Conservation (phyloP, 2,329 filamentous ascomycete genomes). For the Pseudogymnoascus sp. region DNA sequence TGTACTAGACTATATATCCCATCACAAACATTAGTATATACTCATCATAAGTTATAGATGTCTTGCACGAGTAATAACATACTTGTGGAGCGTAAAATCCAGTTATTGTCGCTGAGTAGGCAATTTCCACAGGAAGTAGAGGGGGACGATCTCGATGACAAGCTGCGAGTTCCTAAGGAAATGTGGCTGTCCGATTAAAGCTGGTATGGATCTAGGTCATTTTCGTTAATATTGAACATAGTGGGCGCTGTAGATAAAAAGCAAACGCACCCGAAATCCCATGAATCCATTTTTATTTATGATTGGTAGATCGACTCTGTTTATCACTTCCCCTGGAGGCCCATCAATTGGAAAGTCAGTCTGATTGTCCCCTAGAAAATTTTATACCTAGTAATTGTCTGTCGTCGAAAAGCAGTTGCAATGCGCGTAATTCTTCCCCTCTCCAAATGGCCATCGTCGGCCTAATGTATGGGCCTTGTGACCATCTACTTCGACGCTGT, state of each 20-base stretch:
- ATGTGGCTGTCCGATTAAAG: neutral
- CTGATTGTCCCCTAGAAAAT: neutral
- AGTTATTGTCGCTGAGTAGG: no score
- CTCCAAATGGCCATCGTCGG: neutral
- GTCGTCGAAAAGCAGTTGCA: neutral
- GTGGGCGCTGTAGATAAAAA: neutral
- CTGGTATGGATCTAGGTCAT: neutral
- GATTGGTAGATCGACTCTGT: neutral
- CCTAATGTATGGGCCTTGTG: neutral
- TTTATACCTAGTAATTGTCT: neutral
- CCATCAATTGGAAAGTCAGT: neutral
- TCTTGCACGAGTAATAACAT: no score
- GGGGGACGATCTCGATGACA: neutral
- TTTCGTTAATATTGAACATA: neutral
- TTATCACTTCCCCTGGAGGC: neutral
- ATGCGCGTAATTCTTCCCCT: neutral
- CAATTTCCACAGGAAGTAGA: no score
- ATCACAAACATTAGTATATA: no score
- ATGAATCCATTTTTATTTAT: neutral
- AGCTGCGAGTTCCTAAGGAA: neutral
- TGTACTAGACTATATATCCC: no score
- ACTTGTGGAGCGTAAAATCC: no score
- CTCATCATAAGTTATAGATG: no score
- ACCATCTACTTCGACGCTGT: neutral
- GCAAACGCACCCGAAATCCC: neutral